These are phyloP conservation scores for Fusarium sp. DNA, from an alignment of 2,329 filamentous ascomycete species.

Conservation along the genomic window DNA sequence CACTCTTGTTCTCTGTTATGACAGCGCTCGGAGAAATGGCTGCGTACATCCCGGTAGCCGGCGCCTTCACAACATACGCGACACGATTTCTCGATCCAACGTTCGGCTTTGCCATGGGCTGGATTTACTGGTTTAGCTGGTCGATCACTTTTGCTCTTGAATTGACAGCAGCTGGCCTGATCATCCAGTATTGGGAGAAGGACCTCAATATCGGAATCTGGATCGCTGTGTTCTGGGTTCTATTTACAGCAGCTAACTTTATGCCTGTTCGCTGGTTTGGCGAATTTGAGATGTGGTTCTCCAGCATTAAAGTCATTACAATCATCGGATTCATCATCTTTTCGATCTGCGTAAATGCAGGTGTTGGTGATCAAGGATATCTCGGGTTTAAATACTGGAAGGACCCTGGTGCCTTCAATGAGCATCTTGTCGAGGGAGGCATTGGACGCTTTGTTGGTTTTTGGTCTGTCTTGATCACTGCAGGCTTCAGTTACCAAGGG, in stretches of 20 bases:
- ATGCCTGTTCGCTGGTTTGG: slow-evolving; percentile 69
- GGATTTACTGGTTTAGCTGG: slow-evolving; percentile 74
- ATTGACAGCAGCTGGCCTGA: slow-evolving; percentile 67
- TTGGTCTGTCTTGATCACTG: slow-evolving; percentile 68
- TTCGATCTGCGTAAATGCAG: slow-evolving; percentile 60
- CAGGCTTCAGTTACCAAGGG: slow-evolving; percentile 57
- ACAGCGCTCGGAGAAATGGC: slow-evolving; percentile 65
- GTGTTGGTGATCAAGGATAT: slow-evolving; percentile 65
- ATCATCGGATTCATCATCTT: slow-evolving; percentile 70
- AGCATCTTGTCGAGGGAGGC: slow-evolving; percentile 60
- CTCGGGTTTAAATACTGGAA: slow-evolving; percentile 56
- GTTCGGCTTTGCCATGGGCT: slow-evolving; percentile 68
- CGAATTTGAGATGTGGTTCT: slow-evolving; percentile 72
- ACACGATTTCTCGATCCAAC: slow-evolving; percentile 66
- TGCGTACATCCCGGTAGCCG: slow-evolving; percentile 66
- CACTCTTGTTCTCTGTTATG: slow-evolving; percentile 24
- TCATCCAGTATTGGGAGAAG: slow-evolving; percentile 71
- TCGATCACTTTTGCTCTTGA: slow-evolving; percentile 69
- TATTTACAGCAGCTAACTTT: slow-evolving; percentile 68
- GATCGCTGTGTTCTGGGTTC: slow-evolving; percentile 68
- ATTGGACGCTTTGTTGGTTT: slow-evolving; percentile 69
- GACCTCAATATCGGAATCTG: slow-evolving; percentile 66
- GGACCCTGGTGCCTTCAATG: slow-evolving; percentile 60
- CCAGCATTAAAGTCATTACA: slow-evolving; percentile 69
- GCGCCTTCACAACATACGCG: slow-evolving; percentile 66